Percentiles rank a stretch among this genome's conserved stretches.
phyloP scores from a whole-genome alignment of 805 yeast species.

The Debaryomyces tyrocola region DNA sequence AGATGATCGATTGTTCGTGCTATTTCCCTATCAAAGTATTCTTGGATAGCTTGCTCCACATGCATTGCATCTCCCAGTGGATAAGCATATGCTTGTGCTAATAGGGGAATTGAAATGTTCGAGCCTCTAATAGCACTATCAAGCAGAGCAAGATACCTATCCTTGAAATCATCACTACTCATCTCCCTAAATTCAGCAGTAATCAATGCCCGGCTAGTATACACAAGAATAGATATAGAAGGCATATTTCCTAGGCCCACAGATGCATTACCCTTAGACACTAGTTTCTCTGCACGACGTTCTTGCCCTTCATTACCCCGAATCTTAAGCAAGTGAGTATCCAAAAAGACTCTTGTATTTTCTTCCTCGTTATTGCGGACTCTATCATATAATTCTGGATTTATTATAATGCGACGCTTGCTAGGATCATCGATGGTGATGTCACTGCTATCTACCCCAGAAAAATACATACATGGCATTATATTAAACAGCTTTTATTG shows the following conservation, averaged over 20 bases:
- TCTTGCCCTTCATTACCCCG: not conserved
- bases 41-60: slow-evolving; percentile 1
- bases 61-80: not conserved
- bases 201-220: not conserved
- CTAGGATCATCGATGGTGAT: not conserved
- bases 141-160: slow-evolving; percentile 3
- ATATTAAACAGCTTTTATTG: too few relatives aligned
- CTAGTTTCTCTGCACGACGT: not conserved
- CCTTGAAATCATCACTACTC: slow-evolving; percentile 1
- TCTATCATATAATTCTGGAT: not conserved
- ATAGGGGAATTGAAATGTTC: not conserved
- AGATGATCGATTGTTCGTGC: not conserved
- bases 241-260: not conserved
- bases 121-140: not conserved
- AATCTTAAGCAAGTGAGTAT: not conserved
- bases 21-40: not conserved
- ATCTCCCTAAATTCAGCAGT: slow-evolving; percentile 2
- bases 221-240: not conserved
- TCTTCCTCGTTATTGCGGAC: not conserved
- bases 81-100: not conserved
- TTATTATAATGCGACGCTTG: not conserved
- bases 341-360: slow-evolving; percentile 3
- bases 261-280: slow-evolving; percentile 1
- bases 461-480: slow-evolving; percentile 2
- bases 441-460: slow-evolving; percentile 1